These are phyloP conservation scores for Eucalyptus leucophloia DNA, from an alignment of 345 rosid species.

Conservation along the genomic window DNA sequence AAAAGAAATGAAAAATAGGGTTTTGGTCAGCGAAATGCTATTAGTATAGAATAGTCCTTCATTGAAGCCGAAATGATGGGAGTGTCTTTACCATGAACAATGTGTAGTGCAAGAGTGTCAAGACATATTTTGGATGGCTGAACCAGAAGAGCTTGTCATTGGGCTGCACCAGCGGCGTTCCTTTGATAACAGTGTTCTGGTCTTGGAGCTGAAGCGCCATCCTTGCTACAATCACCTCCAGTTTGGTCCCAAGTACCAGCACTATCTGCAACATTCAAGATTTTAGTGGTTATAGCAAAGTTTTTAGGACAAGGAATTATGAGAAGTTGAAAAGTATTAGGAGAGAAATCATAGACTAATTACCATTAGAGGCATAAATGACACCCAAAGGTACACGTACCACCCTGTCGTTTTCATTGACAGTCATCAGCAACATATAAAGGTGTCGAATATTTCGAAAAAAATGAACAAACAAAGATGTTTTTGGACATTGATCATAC, in stretches of 20 bases:
- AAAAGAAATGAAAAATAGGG: not conserved
- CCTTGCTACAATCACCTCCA: conserved; percentile 44
- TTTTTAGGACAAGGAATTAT: not conserved
- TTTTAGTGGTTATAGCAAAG: not conserved
- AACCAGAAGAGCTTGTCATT: conserved; percentile 55
- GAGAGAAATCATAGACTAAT: not conserved
- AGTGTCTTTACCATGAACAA: conserved; percentile 25
- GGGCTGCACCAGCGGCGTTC: conserved; percentile 38
- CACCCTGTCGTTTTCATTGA: conserved; percentile 28
- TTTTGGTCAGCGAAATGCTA: not conserved
- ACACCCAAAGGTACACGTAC: conserved; percentile 54
- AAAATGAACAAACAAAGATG: not conserved
- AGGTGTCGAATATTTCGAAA: not conserved
- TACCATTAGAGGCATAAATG: conserved; percentile 65
- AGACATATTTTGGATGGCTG: conserved; percentile 29
- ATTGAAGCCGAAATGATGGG: not conserved
- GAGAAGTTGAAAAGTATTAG: not conserved
- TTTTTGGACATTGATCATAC: conserved; percentile 17
- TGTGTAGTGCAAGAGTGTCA: conserved; percentile 34
- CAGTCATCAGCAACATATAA: not conserved
- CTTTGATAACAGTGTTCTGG: conserved; percentile 26
- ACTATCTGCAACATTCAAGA: conserved; percentile 16
- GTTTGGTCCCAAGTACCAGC: conserved; percentile 34
- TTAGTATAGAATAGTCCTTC: not conserved
- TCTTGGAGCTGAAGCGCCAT: conserved; percentile 34